Evolutionary conservation across 768 basidiomycete genomes (phyloP).

Genomic region (Dentipellis sp.): DNA sequence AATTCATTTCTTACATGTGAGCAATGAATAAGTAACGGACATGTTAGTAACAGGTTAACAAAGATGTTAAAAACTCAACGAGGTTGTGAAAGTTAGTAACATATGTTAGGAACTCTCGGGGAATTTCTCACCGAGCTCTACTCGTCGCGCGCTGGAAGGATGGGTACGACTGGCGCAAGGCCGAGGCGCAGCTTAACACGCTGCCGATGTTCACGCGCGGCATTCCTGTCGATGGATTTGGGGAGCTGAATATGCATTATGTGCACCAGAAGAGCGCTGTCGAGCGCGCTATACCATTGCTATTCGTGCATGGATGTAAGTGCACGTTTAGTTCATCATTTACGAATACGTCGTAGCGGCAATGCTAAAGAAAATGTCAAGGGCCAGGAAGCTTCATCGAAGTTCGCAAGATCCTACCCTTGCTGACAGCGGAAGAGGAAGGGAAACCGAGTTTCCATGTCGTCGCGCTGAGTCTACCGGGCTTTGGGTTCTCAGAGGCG

Average conservation of each 20-base stretch:
- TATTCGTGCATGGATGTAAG: slow-evolving; percentile 50
- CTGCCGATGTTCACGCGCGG: slow-evolving; percentile 25
- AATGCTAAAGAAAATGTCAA: slow-evolving; percentile 12
- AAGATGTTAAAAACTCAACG: too few species aligned
- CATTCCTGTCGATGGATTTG: slow-evolving; percentile 22
- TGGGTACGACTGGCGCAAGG: slow-evolving; percentile 19
- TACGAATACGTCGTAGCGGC: not conserved
- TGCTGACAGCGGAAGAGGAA: slow-evolving; percentile 11
- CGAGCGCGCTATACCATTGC: slow-evolving; percentile 37
- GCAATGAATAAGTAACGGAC: too few species aligned
- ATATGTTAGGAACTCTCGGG: too few species aligned
- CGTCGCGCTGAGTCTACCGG: slow-evolving; percentile 20
- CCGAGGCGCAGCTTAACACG: slow-evolving; percentile 20
- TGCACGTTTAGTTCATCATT: not conserved
- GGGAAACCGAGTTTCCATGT: slow-evolving; percentile 21
- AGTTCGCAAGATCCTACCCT: slow-evolving; percentile 21
- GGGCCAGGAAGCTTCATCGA: slow-evolving; percentile 51
- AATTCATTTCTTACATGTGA: too few species aligned
- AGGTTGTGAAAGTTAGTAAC: too few species aligned
- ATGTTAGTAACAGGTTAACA: too few species aligned
- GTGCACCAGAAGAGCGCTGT: slow-evolving; percentile 32
- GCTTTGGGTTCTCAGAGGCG: slow-evolving; percentile 20
- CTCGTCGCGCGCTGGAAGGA: slow-evolving; percentile 19
- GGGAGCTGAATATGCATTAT: slow-evolving; percentile 25
- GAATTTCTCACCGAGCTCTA: too few species aligned